phyloP scores from a whole-genome alignment of 768 basidiomycete genomes.

The Tephrocybe sp. region DNA sequence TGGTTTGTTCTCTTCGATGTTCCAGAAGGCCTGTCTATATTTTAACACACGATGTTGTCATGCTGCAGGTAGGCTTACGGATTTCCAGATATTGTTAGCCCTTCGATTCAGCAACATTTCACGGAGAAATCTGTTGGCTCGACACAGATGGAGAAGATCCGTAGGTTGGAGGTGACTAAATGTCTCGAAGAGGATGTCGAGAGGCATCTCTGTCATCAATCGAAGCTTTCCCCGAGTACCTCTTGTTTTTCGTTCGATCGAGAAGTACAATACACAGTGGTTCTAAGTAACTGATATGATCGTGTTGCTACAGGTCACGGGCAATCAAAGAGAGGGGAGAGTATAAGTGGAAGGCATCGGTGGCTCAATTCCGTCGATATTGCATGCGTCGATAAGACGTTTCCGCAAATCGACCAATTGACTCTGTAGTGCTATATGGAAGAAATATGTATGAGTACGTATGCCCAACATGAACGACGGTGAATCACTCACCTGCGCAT shows the following conservation, averaged over 20 bases:
- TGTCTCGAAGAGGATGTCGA: slow-evolving; percentile 39
- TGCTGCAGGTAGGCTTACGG: slow-evolving; percentile 13
- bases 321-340: slow-evolving; percentile 28
- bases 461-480: not conserved
- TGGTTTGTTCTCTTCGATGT: slow-evolving; percentile 17
- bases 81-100: slow-evolving; percentile 32
- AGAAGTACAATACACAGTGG: not conserved
- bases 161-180: slow-evolving; percentile 36
- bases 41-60: not conserved
- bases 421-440: slow-evolving; percentile 47
- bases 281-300: not conserved
- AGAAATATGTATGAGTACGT: too few species aligned
- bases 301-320: not conserved
- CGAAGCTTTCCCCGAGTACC: slow-evolving; percentile 18
- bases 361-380: slow-evolving; percentile 36
- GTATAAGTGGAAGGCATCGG: slow-evolving; percentile 40
- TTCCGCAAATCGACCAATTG: slow-evolving; percentile 50
- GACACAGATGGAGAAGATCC: slow-evolving; percentile 41
- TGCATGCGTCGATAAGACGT: slow-evolving; percentile 50
- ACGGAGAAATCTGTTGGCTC: slow-evolving; percentile 35
- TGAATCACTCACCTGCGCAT: slow-evolving; percentile 37
- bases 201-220: slow-evolving; percentile 31
- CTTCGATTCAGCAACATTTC: slow-evolving; percentile 27
- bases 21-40: slow-evolving; percentile 21
- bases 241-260: slow-evolving; percentile 18